Evolutionary conservation across 345 rosid species (phyloP).

Genomic region (Linum tenue): DNA sequence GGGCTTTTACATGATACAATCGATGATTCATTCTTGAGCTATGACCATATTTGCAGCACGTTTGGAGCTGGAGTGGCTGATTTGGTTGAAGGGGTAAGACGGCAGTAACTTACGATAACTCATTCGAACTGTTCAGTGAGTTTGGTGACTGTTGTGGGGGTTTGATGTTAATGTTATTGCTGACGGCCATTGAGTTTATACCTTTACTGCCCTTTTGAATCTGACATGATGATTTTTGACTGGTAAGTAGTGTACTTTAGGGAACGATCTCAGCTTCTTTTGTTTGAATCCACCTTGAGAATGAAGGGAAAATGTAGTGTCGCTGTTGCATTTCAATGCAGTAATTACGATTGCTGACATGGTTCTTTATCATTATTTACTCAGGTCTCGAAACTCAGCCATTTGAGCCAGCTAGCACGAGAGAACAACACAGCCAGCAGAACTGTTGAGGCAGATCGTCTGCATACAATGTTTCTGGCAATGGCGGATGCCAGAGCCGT

Average conservation of each 20-base stretch:
- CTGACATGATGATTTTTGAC: too few species aligned
- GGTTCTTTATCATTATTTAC: not conserved
- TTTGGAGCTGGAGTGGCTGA: constrained; percentile 88
- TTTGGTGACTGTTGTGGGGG: too few species aligned
- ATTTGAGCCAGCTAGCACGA: constrained; percentile 88
- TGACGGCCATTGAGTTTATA: too few species aligned
- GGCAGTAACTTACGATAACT: too few species aligned
- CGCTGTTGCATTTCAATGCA: not conserved
- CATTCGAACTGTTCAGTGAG: too few species aligned
- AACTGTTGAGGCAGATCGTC: constrained; percentile 83
- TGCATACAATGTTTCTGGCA: constrained; percentile 93
- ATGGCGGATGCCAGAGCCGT: constrained; percentile 99
- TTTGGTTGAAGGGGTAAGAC: constrained; percentile 78
- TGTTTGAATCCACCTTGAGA: too few species aligned
- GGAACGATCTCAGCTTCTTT: not conserved
- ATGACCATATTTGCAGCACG: constrained; percentile 51
- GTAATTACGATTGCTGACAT: constrained; percentile 5
- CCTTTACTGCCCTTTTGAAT: too few species aligned
- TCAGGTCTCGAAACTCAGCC: constrained; percentile 93
- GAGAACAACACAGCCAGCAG: constrained; percentile 82
- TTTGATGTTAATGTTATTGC: too few species aligned
- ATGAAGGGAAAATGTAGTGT: too few species aligned
- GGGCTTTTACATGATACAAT: constrained; percentile 90
- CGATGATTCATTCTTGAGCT: constrained; percentile 71
- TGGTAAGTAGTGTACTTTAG: too few species aligned